Base-by-base conservation (phyloP, 2,329 filamentous ascomycete species). In the Zasmidium angulare region DNA sequence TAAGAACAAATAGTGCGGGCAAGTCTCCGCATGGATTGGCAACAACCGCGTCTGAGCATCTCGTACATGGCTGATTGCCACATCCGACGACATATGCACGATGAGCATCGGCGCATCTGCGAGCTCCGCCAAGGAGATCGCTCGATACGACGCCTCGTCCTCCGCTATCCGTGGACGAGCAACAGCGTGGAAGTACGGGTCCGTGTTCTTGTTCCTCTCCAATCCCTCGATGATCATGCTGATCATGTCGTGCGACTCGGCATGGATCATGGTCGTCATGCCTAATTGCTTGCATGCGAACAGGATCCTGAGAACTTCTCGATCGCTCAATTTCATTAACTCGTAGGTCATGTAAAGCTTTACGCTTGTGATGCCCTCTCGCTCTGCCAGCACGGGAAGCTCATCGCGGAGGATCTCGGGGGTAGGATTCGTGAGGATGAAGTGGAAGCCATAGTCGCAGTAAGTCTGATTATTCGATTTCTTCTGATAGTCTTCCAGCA, bases 361-460 rank as follows among this genome's bases (percentile, higher is more conserved):
- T 40, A 82, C 72, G 3, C 74, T 78, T 2, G 79, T 79, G 55
- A 82, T 77, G 12, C 81, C 81, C 23, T 76, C 69, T n/a, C 66
- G 56, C 2, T 72, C 56, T 2, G 73, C 75, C 17, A 81, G 63
- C 17, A 71, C 61, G 0, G 77, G 75, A 29, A 82, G 68, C 62
- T 82, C 80, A 0, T 71, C 68, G 1, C 69, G 61, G 1, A 82
- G 71, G 11, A 79, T 77, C 10, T 71, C 54, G 1, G 70, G 64
- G 1, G 71, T 76, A 0, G 81, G 79, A 59, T 82, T 81, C 0
- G 77, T 76, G 29, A 83, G 72, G 29, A 83, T 77, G 57, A 82
- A 71, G 64, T 86, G 83, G 61, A 84, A 82, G 1, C 80, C 79
- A 67, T 86, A 86, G 70, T 86, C 84, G 63, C 80, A 81, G 67